Base-by-base conservation (phyloP, 768 basidiomycete genomes). In the Amanita fuliginea region DNA sequence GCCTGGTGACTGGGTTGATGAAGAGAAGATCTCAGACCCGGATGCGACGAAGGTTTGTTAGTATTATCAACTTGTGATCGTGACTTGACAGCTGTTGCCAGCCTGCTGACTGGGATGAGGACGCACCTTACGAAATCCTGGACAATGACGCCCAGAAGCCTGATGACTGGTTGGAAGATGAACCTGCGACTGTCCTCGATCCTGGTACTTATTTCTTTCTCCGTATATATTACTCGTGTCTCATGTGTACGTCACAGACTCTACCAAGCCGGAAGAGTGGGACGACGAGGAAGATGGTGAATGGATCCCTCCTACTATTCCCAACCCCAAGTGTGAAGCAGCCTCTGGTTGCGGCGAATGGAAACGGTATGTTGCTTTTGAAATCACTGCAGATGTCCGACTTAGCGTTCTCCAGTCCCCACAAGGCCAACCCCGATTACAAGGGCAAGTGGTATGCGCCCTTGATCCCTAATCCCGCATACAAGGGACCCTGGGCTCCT, bases 271-370 rank as follows among this genome's bases (percentile, higher is more conserved):
- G 5, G 96, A 99, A 63, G 96, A 99, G 66, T 99, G 96, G 96
- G 93, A 96, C 60, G 95, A 97, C 58, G 96, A 97, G 62, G 96
- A 98, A 64, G 95, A 99, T 57, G 96, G 96, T 64, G 95, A 98
- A 62, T 99, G 93, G 93, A 79, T 98, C 55, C 77, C 94, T 6
- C 94, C 96, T 26, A 81, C 80, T 50, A 73, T 98, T 50, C 67
- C 76, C 52, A 99, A 99, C 77, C 89, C 95, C 54, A 86, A 81
- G 63, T 98, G 96, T 62, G 72, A 80, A 55, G 86, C 82, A 49
- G 94, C 81, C 53, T 79, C 92, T 59, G 96, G 96, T 24, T 99
- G 96, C 60, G 96, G 96, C 61, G 82, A 84, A 66, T 99, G 95
- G 95, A 83, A 82, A 62, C 79, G 78, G 81, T 87, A 63, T 32